Evolutionary conservation across 1,139 yeast genomes (phyloP).

Genomic region (Scheffersomyces quercinus): DNA sequence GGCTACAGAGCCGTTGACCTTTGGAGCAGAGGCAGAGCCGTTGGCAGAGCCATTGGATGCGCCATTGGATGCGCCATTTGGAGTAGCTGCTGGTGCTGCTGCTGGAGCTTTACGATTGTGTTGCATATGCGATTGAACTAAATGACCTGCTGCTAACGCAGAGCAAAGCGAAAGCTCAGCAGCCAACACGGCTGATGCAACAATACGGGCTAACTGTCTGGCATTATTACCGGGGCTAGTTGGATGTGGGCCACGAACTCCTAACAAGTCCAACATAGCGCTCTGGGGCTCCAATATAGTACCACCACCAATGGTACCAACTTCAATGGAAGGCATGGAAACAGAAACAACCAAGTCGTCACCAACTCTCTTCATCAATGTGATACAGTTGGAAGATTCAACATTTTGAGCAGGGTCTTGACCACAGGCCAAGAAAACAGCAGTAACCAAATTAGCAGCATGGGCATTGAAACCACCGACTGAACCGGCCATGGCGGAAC

Average conservation of each 20-base stretch:
- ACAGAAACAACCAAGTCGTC: constrained; percentile 82
- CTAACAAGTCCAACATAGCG: constrained; percentile 91
- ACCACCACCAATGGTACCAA: constrained; percentile 99
- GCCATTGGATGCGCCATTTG: constrained; percentile 15
- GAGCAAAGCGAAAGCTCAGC: constrained; percentile 94
- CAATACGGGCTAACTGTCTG: constrained; percentile 88
- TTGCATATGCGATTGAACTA: constrained; percentile 96
- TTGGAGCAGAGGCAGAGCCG: not conserved
- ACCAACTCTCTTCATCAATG: constrained; percentile 79
- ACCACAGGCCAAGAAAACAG: constrained; percentile 91
- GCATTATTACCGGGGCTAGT: constrained; percentile 94
- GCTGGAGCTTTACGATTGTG: constrained; percentile 79
- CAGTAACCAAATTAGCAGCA: constrained; percentile 94
- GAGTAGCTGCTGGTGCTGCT: constrained; percentile 17
- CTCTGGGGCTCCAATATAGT: constrained; percentile 96
- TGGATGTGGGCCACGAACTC: constrained; percentile 95
- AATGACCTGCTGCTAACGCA: constrained; percentile 97
- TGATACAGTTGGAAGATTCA: constrained; percentile 95
- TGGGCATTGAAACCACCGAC: constrained; percentile 98
- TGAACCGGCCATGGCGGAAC: constrained; percentile 98
- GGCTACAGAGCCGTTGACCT: constrained; percentile 8
- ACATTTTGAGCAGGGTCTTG: constrained; percentile 99
- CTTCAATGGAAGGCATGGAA: constrained; percentile 98
- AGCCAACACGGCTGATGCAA: constrained; percentile 94
- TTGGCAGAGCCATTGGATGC: constrained; percentile 7